Evolutionary conservation across 768 basidiomycete species (phyloP), one percentile per base, ranked within the genome.

Genomic region (Hysterangium stoloniferum): DNA sequence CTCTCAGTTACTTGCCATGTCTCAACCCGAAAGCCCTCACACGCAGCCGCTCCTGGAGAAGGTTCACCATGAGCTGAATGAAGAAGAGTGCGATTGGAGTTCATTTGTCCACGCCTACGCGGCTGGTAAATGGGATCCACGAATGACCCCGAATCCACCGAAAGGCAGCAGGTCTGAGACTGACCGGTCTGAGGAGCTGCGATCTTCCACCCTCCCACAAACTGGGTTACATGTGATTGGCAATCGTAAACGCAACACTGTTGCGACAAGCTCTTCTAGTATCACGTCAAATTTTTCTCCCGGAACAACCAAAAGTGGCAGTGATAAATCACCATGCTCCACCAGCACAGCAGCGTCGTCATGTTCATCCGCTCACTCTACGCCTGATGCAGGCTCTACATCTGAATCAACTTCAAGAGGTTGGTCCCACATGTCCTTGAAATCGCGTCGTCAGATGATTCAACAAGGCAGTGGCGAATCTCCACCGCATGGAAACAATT

Each of bases 21-120:
- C n/a, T n/a, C n/a, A n/a, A 4, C 19, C 45, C 15, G 52, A 33
- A 27, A 29, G 46, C n/a, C 29, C 24, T 22, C 50, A 28, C 22
- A 31, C 41, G 50, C 40, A 32, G 45, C 38, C 29, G 24, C 28
- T 45, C 29, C 37, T 41, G 17, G 24, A 19, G 28, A 48, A 27
- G 27, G 32, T 25, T 15, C 37, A 51, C 25, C 28, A 15, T 19
- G 49, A 51, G 31, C 31, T 51, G n/a, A 41, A 42, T 32, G 49
- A 51, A 20, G 36, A 50, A 17, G 48, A 50, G 19, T 27, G 32
- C 12, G 84, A 88, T 61, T 92, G 89, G 89, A 71, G 74, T 15
- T 76, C 78, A 0, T 92, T 91, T 63, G 79, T 86, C 55, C 66
- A 71, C n/a, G 80, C 85, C 0, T 92, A 92, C 62, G 78, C 85